Evolutionary conservation across 2,329 filamentous ascomycete species (phyloP).

Genomic region (Torrubiellomyces zombiae): DNA sequence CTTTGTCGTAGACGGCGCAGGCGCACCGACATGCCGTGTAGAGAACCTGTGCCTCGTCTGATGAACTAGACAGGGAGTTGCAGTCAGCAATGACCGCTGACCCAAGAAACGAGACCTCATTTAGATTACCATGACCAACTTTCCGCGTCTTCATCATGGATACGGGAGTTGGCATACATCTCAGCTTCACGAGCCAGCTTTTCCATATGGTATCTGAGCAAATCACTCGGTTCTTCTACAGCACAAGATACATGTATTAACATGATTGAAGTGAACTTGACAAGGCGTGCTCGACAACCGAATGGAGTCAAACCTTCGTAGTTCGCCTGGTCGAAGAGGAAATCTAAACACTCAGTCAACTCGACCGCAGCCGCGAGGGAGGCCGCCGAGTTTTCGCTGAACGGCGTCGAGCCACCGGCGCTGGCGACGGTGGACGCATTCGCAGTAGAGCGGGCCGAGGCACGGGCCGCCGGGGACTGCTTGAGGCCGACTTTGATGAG

Average conservation of each 20-base stretch:
- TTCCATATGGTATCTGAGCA: constrained; percentile 8
- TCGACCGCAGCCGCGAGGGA: constrained; percentile 8
- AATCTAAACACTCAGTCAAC: constrained; percentile 7
- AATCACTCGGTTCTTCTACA: constrained; percentile 8
- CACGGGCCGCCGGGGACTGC: too few relatives aligned
- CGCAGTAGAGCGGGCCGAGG: constrained; percentile 1
- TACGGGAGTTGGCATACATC: constrained; percentile 7
- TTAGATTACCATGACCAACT: constrained; percentile 5
- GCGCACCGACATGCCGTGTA: constrained; percentile 8
- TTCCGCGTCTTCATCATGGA: constrained; percentile 1
- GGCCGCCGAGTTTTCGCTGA: constrained; percentile 9
- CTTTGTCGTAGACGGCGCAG: constrained; percentile 7
- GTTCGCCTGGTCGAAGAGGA: constrained; percentile 8
- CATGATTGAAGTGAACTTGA: too few relatives aligned
- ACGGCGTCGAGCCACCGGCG: constrained; percentile 1
- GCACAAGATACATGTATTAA: too few relatives aligned
- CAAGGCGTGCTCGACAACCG: too few relatives aligned
- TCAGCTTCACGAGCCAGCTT: constrained; percentile 7
- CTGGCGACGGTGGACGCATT: not conserved
- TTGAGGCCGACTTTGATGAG: too few relatives aligned
- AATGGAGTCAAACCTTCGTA: constrained; percentile 6
- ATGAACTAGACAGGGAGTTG: not conserved
- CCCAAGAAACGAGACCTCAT: too few relatives aligned
- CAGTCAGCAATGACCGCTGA: too few relatives aligned
- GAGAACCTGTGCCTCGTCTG: constrained; percentile 3